phyloP scores from a whole-genome alignment of 306 rosid genomes.

The Acmispon strigosus region DNA sequence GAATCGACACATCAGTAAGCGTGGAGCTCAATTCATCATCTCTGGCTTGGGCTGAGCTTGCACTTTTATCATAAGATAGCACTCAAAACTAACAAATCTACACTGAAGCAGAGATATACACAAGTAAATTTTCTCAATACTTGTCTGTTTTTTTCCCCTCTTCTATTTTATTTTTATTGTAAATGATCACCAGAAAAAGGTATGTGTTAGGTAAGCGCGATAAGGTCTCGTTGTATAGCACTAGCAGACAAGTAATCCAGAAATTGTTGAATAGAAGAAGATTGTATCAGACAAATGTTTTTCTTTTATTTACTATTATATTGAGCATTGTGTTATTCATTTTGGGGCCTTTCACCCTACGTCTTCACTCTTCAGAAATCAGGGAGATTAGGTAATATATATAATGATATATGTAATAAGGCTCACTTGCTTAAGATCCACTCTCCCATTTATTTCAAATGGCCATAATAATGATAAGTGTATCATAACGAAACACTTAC shows the following conservation, averaged over 20 bases:
- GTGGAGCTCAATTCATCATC: slow-evolving; percentile 76
- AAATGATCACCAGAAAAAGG: slow-evolving; percentile 47
- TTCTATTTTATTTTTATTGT: slow-evolving; percentile 39
- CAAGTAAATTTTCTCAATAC: slow-evolving; percentile 11
- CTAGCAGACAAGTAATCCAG: slow-evolving; percentile 23
- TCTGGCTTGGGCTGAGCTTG: slow-evolving; percentile 98
- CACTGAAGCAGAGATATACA: slow-evolving; percentile 49
- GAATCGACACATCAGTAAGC: slow-evolving; percentile 75
- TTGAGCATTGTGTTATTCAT: neutral
- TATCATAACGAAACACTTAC: too few species aligned
- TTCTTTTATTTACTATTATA: neutral
- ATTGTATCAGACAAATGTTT: slow-evolving; percentile 18
- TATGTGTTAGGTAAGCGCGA: slow-evolving; percentile 14
- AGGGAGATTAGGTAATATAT: too few species aligned
- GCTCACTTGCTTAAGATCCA: neutral
- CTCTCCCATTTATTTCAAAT: too few species aligned
- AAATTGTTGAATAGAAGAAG: slow-evolving; percentile 19
- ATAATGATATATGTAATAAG: neutral
- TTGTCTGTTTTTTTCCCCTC: neutral
- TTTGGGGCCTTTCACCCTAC: neutral
- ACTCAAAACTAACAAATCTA: slow-evolving; percentile 56
- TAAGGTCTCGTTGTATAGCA: slow-evolving; percentile 51
- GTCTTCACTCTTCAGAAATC: neutral
- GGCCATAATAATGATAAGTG: too few species aligned
- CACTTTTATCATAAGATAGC: slow-evolving; percentile 56